phyloP scores from a whole-genome alignment of 2,329 filamentous ascomycete genomes.

The Phoma herbarum region DNA sequence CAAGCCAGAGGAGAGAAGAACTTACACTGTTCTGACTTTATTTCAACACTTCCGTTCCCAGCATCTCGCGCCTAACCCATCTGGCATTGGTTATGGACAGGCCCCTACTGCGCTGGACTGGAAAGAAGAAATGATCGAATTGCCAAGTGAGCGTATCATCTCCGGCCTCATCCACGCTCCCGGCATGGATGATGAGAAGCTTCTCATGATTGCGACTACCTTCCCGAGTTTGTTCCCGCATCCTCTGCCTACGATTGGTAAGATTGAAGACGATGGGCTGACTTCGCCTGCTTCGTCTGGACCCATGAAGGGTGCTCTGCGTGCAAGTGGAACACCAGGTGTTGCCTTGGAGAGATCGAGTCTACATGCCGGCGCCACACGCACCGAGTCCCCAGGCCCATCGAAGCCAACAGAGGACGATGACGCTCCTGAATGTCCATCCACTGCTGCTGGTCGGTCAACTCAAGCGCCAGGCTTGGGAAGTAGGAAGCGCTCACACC shows the following conservation, averaged over 20 bases:
- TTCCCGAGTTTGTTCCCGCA: slow-evolving; percentile 58
- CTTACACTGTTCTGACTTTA: slow-evolving; percentile 61
- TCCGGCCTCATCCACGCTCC: slow-evolving; percentile 59
- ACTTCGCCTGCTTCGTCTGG: slow-evolving; percentile 41
- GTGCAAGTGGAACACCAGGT: slow-evolving; percentile 28
- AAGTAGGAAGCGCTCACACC: slow-evolving; percentile 35
- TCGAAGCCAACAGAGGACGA: slow-evolving; percentile 55
- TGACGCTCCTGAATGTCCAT: slow-evolving; percentile 58
- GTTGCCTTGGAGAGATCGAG: slow-evolving; percentile 33
- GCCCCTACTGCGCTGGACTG: slow-evolving; percentile 57
- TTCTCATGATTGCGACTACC: slow-evolving; percentile 61
- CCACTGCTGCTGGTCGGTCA: slow-evolving; percentile 28
- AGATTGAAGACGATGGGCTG: slow-evolving; percentile 42
- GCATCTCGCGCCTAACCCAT: slow-evolving; percentile 50
- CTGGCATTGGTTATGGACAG: slow-evolving; percentile 37
- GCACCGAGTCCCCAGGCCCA: slow-evolving; percentile 47
- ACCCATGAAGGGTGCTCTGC: slow-evolving; percentile 41
- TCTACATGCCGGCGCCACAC: slow-evolving; percentile 30
- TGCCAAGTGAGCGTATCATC: slow-evolving; percentile 63
- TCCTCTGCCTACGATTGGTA: slow-evolving; percentile 55
- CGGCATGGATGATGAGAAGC: slow-evolving; percentile 66
- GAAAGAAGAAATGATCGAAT: slow-evolving; percentile 68
- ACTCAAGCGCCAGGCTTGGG: slow-evolving; percentile 27
- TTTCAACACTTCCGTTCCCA: slow-evolving; percentile 69
- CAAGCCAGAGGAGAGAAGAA: slow-evolving; percentile 51